Conservation (phyloP, 257 asterid species). For the Solanum sejunctum region DNA sequence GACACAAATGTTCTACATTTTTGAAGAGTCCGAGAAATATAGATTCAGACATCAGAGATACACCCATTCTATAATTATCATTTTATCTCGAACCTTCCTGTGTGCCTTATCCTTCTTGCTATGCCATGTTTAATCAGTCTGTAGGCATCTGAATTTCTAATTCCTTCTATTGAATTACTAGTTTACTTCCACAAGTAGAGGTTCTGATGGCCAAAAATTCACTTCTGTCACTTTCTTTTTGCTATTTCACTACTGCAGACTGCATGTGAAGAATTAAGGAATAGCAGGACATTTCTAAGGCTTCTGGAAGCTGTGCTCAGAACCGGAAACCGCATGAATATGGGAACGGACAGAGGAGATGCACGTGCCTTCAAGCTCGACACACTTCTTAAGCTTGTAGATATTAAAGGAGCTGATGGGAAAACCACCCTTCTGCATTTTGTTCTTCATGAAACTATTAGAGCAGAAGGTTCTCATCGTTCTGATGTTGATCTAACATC, state of each 20-base stretch:
- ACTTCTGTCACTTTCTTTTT: background rate
- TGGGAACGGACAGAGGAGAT: slow-evolving; percentile 75
- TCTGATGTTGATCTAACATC: slow-evolving; percentile 8
- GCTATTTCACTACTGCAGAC: slow-evolving; percentile 21
- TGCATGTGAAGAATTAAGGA: slow-evolving; percentile 67
- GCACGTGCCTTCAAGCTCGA: slow-evolving; percentile 82
- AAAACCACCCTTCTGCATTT: slow-evolving; percentile 75
- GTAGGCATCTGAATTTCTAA: too few relatives aligned
- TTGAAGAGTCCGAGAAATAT: too few relatives aligned
- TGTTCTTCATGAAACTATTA: slow-evolving; percentile 66
- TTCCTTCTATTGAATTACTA: background rate
- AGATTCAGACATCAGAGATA: too few relatives aligned
- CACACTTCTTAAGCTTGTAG: slow-evolving; percentile 69
- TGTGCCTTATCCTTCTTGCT: too few relatives aligned
- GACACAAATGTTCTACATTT: too few relatives aligned
- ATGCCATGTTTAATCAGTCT: too few relatives aligned
- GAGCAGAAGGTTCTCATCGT: slow-evolving; percentile 61
- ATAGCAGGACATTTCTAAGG: slow-evolving; percentile 63
- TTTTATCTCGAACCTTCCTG: too few relatives aligned
- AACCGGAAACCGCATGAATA: slow-evolving; percentile 72
- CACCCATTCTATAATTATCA: too few relatives aligned
- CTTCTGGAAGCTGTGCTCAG: slow-evolving; percentile 81
- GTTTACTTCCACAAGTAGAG: background rate
- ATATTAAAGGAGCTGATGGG: slow-evolving; percentile 67
- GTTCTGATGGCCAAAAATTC: background rate